A percentile compares a stretch with the other conserved stretches of the same genome.
Conservation (phyloP, 2,329 filamentous ascomycete genomes). For the Stagonosporopsis tanaceti region DNA sequence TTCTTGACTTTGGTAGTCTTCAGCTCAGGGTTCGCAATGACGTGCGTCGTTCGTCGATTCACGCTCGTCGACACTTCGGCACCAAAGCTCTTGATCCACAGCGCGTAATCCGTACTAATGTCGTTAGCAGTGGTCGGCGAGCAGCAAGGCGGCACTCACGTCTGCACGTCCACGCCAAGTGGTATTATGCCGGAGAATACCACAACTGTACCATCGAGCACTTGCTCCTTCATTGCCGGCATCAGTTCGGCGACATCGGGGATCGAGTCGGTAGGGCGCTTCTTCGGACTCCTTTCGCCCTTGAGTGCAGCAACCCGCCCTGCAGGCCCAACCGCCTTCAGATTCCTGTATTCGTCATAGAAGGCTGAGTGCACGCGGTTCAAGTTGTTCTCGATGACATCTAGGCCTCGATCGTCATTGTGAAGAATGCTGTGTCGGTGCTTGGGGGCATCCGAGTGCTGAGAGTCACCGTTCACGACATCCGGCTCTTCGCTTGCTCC, state of each 20-base stretch:
- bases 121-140: slow-evolving; percentile 25
- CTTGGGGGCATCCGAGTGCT: slow-evolving; percentile 47
- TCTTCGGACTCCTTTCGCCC: slow-evolving; percentile 60
- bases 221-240: slow-evolving; percentile 77
- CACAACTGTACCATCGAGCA: slow-evolving; percentile 77
- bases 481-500: slow-evolving; percentile 54
- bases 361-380: slow-evolving; percentile 79
- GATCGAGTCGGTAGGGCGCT: slow-evolving; percentile 64
- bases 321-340: slow-evolving; percentile 52
- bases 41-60: slow-evolving; percentile 66
- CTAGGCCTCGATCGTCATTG: slow-evolving; percentile 86
- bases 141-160: slow-evolving; percentile 46
- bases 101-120: slow-evolving; percentile 76
- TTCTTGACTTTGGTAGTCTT: slow-evolving; percentile 91
- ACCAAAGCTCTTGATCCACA: slow-evolving; percentile 88
- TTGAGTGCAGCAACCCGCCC: slow-evolving; percentile 60
- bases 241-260: slow-evolving; percentile 90
- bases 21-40: slow-evolving; percentile 73
- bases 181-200: slow-evolving; percentile 93
- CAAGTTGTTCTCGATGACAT: slow-evolving; percentile 77
- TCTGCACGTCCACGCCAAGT: slow-evolving; percentile 76
- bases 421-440: slow-evolving; percentile 79
- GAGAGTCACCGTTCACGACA: slow-evolving; percentile 51
- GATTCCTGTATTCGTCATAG: slow-evolving; percentile 80
- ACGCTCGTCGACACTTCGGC: slow-evolving; percentile 71